These are phyloP conservation scores for Fallopia convolvulus DNA, from an alignment of 148 eudicot genomes.

Conservation along the genomic window DNA sequence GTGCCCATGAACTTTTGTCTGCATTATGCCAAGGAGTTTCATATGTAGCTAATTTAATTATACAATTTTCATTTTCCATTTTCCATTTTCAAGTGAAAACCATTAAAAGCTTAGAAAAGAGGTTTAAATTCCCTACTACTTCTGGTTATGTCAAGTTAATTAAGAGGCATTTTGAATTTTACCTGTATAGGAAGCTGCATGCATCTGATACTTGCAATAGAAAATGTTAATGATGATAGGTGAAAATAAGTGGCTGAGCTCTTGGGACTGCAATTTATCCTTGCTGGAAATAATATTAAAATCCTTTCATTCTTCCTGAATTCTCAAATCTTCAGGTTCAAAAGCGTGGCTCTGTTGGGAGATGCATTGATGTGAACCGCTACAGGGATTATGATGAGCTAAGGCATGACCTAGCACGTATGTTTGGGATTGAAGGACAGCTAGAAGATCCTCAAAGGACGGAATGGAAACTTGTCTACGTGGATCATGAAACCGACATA, in stretches of 20 bases:
- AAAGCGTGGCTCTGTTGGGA: conserved; percentile 97
- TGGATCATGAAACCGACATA: conserved; percentile 93
- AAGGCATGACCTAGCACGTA: conserved; percentile 76
- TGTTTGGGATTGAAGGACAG: conserved; percentile 96
- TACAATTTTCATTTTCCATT: background rate
- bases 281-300: background rate
- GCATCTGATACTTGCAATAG: background rate
- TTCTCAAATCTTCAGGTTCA: conserved; percentile 50
- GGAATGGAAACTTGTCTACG: conserved; percentile 95
- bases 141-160: too few relatives aligned
- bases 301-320: background rate
- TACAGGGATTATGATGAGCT: conserved; percentile 92
- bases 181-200: background rate
- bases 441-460: conserved; percentile 84
- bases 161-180: too few relatives aligned
- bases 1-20: background rate
- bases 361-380: conserved; percentile 92
- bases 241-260: background rate
- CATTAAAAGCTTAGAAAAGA: background rate
- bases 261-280: background rate
- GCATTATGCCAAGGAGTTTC: background rate
- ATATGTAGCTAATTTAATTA: background rate
- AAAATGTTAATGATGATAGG: background rate
- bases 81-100: background rate
- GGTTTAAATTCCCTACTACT: background rate